A percentile compares a stretch with the other conserved stretches of the same genome.
phyloP scores from a whole-genome alignment of 108 stramenopile species.

The Fistulifera solaris region DNA sequence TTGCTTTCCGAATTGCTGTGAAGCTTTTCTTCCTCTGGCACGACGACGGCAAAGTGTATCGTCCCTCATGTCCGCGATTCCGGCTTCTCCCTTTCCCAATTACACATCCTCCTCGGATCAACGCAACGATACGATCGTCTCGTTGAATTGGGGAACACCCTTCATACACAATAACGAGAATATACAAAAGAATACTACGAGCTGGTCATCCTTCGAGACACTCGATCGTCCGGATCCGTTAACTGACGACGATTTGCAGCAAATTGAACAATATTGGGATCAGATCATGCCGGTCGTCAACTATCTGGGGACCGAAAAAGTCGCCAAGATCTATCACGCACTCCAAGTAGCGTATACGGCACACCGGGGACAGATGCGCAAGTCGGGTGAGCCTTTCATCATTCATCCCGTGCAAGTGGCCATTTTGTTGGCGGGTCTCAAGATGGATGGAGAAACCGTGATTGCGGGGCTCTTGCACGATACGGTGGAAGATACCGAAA shows the following conservation, averaged over 20 bases:
- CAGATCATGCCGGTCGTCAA: conserved; percentile 48
- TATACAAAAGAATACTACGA: too few relatives aligned
- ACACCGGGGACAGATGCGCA: conserved; percentile 84
- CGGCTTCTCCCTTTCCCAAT: too few relatives aligned
- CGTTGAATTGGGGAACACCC: too few relatives aligned
- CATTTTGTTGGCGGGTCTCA: conserved; percentile 71
- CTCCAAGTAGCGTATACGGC: conserved; percentile 76
- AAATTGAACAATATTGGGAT: conserved; percentile 75
- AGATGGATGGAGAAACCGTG: conserved; percentile 88
- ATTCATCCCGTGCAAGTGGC: conserved; percentile 92
- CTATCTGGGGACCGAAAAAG: conserved; percentile 48
- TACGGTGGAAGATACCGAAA: conserved; percentile 93
- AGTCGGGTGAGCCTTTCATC: conserved; percentile 90
- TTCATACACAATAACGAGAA: too few relatives aligned
- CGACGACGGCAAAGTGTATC: too few relatives aligned
- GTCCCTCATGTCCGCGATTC: too few relatives aligned
- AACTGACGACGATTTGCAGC: conserved; percentile 31
- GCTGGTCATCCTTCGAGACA: too few relatives aligned
- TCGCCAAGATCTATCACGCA: conserved; percentile 56
- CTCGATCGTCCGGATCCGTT: conserved; percentile 1
- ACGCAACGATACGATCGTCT: too few relatives aligned
- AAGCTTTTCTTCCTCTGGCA: too few relatives aligned
- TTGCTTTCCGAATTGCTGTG: too few relatives aligned
- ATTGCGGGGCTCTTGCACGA: conserved; percentile 94
- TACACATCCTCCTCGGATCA: too few relatives aligned